Conservation (phyloP, 2,329 filamentous ascomycete species). For the Aspergillus awamori region DNA sequence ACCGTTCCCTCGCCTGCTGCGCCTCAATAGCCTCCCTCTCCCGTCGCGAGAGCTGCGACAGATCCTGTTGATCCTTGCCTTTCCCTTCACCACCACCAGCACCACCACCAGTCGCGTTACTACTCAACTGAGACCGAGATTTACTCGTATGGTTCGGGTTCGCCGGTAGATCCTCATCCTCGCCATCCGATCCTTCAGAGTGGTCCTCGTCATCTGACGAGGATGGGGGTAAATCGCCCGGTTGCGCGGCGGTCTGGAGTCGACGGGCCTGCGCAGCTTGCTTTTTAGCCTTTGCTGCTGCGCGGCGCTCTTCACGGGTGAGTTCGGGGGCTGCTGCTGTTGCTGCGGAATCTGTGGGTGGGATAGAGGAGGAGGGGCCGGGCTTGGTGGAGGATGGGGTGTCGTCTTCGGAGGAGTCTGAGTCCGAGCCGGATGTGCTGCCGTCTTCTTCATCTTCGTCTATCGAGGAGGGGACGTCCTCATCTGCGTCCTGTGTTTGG, state of each 20-base stretch:
- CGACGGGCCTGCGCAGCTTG: constrained; percentile 80
- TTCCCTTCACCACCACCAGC: no score
- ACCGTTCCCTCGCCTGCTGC: constrained; percentile 83
- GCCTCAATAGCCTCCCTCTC: constrained; percentile 83
- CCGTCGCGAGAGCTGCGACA: constrained; percentile 63
- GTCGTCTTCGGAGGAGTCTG: constrained; percentile 53
- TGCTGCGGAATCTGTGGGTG: constrained; percentile 26
- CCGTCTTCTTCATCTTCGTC: constrained; percentile 49
- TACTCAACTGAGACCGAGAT: constrained; percentile 67
- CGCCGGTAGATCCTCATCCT: constrained; percentile 59
- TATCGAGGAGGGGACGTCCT: constrained; percentile 40
- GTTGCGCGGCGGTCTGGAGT: constrained; percentile 70
- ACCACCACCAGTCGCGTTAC: constrained; percentile 55
- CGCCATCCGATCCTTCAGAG: constrained; percentile 22
- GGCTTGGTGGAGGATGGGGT: constrained; percentile 51
- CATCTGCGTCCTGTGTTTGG: constrained; percentile 37
- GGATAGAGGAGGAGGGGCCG: constrained; percentile 31
- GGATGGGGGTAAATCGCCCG: constrained; percentile 82
- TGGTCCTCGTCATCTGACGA: constrained; percentile 53
- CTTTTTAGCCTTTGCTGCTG: constrained; percentile 86
- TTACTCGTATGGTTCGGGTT: constrained; percentile 84
- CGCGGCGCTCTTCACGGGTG: constrained; percentile 85
- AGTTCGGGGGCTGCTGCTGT: constrained; percentile 51
- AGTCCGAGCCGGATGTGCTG: constrained; percentile 31
- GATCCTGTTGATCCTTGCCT: constrained; percentile 27